These are phyloP conservation scores for Pinus taeda DNA, from an alignment of 75 land plant genomes.

Conservation along the genomic window DNA sequence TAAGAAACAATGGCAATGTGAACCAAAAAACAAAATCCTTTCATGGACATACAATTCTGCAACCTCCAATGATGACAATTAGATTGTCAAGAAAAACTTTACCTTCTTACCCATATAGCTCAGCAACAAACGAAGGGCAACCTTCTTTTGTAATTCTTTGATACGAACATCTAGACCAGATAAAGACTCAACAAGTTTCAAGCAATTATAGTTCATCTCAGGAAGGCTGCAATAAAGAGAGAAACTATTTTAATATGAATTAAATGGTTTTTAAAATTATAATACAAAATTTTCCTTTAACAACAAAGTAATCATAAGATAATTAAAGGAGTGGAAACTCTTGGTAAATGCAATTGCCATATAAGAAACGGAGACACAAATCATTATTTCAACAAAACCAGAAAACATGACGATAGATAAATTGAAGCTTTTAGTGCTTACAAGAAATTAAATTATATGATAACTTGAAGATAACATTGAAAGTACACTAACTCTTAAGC, in stretches of 20 bases:
- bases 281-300: not conserved
- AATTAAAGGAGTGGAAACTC: not conserved
- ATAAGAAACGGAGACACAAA: not conserved
- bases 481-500: not conserved
- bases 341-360: not conserved
- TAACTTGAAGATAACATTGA: not conserved
- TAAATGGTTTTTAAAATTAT: not conserved
- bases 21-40: no score
- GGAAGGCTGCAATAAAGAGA: slow-evolving; percentile 32
- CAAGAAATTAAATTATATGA: not conserved
- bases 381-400: not conserved
- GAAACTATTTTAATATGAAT: not conserved
- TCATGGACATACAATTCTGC: no score
- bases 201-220: slow-evolving; percentile 41
- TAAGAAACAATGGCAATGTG: no score
- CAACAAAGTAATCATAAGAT: not conserved
- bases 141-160: slow-evolving; percentile 38
- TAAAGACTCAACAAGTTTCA: slow-evolving; percentile 49
- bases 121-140: slow-evolving; percentile 38
- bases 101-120: slow-evolving; percentile 39
- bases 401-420: not conserved
- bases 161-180: slow-evolving; percentile 28
- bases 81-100: not conserved
- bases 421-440: not conserved
- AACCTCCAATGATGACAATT: no score